phyloP scores from a whole-genome alignment of 129 eudicot genomes.

The Flaveria brownii region DNA sequence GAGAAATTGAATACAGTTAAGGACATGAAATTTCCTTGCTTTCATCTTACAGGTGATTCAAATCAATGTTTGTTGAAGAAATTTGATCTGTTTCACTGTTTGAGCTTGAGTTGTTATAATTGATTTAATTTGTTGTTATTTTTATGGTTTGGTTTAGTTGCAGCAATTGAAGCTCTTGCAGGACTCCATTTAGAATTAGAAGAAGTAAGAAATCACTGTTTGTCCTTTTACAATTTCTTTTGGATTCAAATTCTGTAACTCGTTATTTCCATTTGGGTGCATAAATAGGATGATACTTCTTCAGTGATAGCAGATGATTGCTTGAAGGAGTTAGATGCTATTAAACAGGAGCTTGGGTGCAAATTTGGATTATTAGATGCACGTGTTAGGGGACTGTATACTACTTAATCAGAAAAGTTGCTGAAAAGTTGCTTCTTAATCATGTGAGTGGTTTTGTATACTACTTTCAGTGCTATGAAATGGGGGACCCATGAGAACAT shows the following conservation, averaged over 20 bases:
- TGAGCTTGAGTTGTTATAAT: neutral
- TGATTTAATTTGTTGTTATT: neutral
- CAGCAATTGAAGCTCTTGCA: slow-evolving; percentile 69
- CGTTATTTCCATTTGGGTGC: too few species aligned
- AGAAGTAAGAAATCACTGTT: slow-evolving; percentile 42
- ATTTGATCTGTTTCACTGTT: neutral
- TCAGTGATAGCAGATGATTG: too few species aligned
- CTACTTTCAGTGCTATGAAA: too few species aligned
- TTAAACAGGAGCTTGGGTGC: slow-evolving; percentile 36
- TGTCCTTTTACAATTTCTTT: neutral
- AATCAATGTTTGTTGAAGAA: too few species aligned
- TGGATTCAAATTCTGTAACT: neutral
- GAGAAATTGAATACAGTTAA: too few species aligned
- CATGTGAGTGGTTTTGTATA: slow-evolving; percentile 45
- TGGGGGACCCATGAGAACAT: too few species aligned
- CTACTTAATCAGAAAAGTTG: slow-evolving; percentile 57
- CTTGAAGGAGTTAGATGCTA: neutral
- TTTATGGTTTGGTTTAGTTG: slow-evolving; percentile 50
- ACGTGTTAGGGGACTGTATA: slow-evolving; percentile 49
- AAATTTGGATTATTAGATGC: slow-evolving; percentile 46
- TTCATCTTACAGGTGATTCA: too few species aligned
- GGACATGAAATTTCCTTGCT: too few species aligned
- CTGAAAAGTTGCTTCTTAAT: slow-evolving; percentile 81
- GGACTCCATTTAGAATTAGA: slow-evolving; percentile 69
- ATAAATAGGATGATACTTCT: too few species aligned